Percentiles rank a stretch among this genome's conserved stretches.
These are phyloP conservation scores for Ettlia oleoabundans DNA, from an alignment of 139 green algal species.

Conservation along the genomic window DNA sequence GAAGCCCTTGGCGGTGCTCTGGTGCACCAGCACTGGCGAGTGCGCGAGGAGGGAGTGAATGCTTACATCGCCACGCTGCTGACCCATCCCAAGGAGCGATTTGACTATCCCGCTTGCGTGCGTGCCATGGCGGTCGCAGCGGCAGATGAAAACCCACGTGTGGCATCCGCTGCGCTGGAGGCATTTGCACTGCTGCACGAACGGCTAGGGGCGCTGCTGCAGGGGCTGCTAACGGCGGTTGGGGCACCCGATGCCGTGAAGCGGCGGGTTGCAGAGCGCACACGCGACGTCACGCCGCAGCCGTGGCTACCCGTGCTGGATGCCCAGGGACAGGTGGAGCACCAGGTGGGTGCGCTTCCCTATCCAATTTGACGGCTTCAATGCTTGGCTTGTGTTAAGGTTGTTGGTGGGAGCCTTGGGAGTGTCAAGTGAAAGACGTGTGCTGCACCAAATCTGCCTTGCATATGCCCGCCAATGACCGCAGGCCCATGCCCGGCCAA, in stretches of 20 bases:
- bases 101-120: constrained; percentile 37
- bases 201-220: constrained; percentile 42
- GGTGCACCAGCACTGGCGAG: constrained; percentile 49
- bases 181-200: constrained; percentile 56
- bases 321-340: constrained; percentile 50
- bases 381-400: not conserved
- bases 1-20: constrained; percentile 45
- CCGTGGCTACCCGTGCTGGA: constrained; percentile 47
- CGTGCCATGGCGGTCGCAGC: constrained; percentile 29
- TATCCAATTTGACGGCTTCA: too few relatives aligned
- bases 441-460: not conserved
- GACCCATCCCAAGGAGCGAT: constrained; percentile 14
- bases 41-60: constrained; percentile 66
- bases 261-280: constrained; percentile 41
- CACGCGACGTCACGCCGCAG: constrained; percentile 26
- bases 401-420: not conserved
- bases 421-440: not conserved
- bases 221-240: constrained; percentile 38
- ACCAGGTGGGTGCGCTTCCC: too few relatives aligned
- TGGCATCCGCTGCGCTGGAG: constrained; percentile 62
- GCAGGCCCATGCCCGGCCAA: constrained; percentile 29
- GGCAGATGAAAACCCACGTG: constrained; percentile 47
- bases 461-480: too few relatives aligned
- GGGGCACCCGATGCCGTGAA: constrained; percentile 46
- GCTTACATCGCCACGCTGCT: constrained; percentile 57